Evolutionary conservation across 805 yeast genomes (phyloP), one percentile per base, ranked within the genome.

Genomic region (Citeromyces nyonsensis): DNA sequence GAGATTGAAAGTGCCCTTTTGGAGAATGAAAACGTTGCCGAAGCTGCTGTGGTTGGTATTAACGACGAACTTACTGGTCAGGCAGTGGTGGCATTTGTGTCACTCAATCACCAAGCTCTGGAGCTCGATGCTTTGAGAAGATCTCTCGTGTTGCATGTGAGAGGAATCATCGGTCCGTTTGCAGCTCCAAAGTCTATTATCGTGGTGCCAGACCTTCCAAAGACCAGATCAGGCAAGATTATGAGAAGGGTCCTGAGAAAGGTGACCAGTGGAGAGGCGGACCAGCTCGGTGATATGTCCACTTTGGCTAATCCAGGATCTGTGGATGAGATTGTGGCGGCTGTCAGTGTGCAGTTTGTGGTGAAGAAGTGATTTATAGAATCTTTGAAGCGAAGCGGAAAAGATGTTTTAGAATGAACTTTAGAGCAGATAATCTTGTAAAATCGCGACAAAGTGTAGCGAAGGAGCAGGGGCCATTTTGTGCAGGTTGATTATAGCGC

Each of bases 221-320:
- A 88, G 71, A 91, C 98, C 15, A 75, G 98, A 63, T 84, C 95
- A 8, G 98, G 98, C 45, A 91, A 91, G 69, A 88, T 91, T 52
- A 88, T 91, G 94, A 81, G 98, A 68, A 82, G 98, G 65, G 80
- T 91, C 40, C 69, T 91, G 58, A 78, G 98, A 61, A 91, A 91
- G 63, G 71, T 88, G 38, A 76, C 85, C 35, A 75, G 91, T 33
- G 86, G 88, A 43, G 96, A 88, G 64, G 93, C 78, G 43, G 94
- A 82, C 43, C 82, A 78, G 52, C 67, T 91, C 44, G 98, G 98
- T 40, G 98, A 88, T 52, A 66, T 79, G 50, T 75, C 93, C 33
- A 91, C 98, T 24, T 63, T 82, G 53, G 73, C 91, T 31, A 83
- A 91, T 54, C 93, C 96, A 12, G 72, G 69, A 38, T 74, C 81